Percentiles rank a stretch among this genome's conserved stretches.
Evolutionary conservation across 192 early-diverging fungal genomes (phyloP).

Genomic region (Podila horticola): DNA sequence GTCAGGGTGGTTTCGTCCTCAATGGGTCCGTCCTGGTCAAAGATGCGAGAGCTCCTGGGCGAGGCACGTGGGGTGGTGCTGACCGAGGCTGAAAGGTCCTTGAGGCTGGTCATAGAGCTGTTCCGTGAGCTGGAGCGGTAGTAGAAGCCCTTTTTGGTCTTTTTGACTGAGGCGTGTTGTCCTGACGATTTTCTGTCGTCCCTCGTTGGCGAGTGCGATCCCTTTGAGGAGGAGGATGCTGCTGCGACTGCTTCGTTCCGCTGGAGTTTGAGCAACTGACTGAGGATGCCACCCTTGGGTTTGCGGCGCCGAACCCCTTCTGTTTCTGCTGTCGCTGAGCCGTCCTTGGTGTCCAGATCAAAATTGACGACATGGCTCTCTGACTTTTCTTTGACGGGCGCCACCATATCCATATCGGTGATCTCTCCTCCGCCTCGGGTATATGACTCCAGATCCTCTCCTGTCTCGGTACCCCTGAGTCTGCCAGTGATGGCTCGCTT

Average conservation of each 20-base stretch:
- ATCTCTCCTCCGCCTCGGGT: not conserved
- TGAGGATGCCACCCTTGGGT: slow-evolving; percentile 42
- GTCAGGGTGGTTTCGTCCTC: not conserved
- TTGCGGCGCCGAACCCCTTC: slow-evolving; percentile 23
- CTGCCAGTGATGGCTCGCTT: slow-evolving; percentile 19
- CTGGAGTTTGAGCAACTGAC: slow-evolving; percentile 42
- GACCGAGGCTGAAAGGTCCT: slow-evolving; percentile 8
- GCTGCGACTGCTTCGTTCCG: slow-evolving; percentile 20
- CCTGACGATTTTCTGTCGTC: not conserved
- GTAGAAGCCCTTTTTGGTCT: slow-evolving; percentile 24
- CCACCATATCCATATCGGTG: not conserved
- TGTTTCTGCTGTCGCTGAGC: not conserved
- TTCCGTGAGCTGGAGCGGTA: slow-evolving; percentile 33
- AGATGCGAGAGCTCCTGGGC: slow-evolving; percentile 22
- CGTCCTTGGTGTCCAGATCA: not conserved
- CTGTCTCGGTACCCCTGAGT: not conserved
- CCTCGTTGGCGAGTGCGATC: not conserved
- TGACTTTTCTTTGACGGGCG: not conserved
- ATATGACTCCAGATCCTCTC: slow-evolving; percentile 7
- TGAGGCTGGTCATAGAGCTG: slow-evolving; percentile 19
- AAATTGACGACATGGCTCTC: not conserved
- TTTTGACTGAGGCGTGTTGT: slow-evolving; percentile 4
- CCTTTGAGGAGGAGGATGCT: not conserved
- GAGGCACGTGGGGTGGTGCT: slow-evolving; percentile 28
- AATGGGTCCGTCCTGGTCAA: slow-evolving; percentile 7